Evolutionary conservation across 768 basidiomycete species (phyloP), one percentile per base, ranked within the genome.

Genomic region (Lenzites betulinus): DNA sequence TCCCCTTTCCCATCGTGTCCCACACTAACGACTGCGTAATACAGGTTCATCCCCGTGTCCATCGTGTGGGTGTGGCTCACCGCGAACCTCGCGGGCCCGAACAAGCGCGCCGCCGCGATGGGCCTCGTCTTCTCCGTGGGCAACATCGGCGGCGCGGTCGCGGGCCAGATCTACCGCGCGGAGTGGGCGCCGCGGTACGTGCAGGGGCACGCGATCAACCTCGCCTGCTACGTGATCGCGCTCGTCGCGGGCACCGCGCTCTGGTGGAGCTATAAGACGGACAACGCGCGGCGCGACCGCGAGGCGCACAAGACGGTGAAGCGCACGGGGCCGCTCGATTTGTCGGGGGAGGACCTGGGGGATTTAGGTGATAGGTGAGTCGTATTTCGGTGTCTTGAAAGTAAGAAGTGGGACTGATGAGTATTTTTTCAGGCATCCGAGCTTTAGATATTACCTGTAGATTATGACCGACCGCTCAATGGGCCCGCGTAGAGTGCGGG

Each of bases 151-250:
- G 71, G 74, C 28, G 52, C 67, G 22, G 60, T 71, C 54, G 66
- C 63, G 23, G 71, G 71, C 36, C 71, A 67, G 64, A 70, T 67
- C 58, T 70, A 70, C 63, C 63, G 70, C 47, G 69, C 70, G 13
- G 64, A 70, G 60, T 69, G 71, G 70, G 64, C 68, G 6, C 74
- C 73, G 33, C 68, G 74, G 11, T 75, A 70, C 62, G 66, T 75
- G n/a, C 70, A 70, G 26, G 74, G 74, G 4, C 73, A 74, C 53
- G 73, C 70, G 12, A 67, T 71, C 60, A 73, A 69, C 67, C 38
- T 70, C 35, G 66, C 36, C 6, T 70, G 66, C 62, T 72, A 70
- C 51, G 64, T 51, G 36, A 26, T 67, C 52, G 69, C 67, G n/a
- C 54, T 71, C n/a, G 53, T 65, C 43, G 59, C 69, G 7, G 70